Evolutionary conservation across 1,284 basidiomycete species (phyloP).

Genomic region (Takashimella tepidaria): DNA sequence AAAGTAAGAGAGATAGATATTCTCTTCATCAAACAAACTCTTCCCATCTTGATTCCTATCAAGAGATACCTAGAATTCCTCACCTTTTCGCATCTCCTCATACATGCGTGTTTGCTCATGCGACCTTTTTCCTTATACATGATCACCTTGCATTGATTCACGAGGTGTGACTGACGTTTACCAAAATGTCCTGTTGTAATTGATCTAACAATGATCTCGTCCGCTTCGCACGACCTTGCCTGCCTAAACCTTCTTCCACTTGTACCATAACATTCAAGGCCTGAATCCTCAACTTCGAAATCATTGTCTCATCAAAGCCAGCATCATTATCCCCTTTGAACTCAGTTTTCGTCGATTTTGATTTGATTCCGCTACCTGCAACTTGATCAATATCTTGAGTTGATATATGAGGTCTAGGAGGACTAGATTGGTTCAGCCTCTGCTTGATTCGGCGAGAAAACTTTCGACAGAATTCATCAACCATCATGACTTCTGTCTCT

Average conservation of each 20-base stretch:
- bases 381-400: background rate
- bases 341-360: background rate
- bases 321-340: background rate
- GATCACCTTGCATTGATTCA: no score
- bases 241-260: constrained; percentile 30
- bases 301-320: background rate
- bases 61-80: background rate
- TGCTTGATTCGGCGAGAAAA: constrained; percentile 11
- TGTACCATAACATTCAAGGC: constrained; percentile 15
- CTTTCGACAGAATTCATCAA: constrained; percentile 19
- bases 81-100: background rate
- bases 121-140: background rate
- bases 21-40: background rate
- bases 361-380: background rate
- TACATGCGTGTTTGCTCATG: background rate
- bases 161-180: no score
- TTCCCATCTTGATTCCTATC: background rate
- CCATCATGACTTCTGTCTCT: constrained; percentile 21
- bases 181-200: constrained; percentile 4
- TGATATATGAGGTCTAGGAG: background rate
- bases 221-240: constrained; percentile 20
- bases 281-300: constrained; percentile 15
- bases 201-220: constrained; percentile 12
- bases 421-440: background rate
- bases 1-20: background rate